Evolutionary conservation across 2,329 filamentous ascomycete species (phyloP).

Genomic region (Diaporthe sp.): DNA sequence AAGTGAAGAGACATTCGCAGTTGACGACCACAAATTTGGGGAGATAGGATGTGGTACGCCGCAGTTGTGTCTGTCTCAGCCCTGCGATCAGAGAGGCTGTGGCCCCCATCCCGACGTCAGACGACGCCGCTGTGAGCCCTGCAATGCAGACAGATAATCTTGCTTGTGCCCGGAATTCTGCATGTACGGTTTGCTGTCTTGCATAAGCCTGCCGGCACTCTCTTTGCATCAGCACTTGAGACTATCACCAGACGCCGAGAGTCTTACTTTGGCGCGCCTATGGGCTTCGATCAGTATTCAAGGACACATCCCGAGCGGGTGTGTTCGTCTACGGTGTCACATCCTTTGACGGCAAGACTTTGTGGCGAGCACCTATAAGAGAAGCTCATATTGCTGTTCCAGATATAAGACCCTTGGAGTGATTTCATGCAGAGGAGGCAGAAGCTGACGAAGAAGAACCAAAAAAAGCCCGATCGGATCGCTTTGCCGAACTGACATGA

Average conservation of each 20-base stretch:
- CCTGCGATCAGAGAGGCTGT: not conserved
- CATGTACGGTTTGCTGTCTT: slow-evolving; percentile 4
- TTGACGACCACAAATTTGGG: not conserved
- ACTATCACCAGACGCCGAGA: not conserved
- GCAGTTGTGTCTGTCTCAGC: slow-evolving; percentile 8
- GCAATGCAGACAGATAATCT: slow-evolving; percentile 14
- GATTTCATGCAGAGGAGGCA: not conserved
- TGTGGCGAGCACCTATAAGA: not conserved
- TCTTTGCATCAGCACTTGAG: not conserved
- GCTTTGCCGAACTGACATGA: not conserved
- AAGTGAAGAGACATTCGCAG: not conserved
- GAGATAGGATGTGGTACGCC: not conserved
- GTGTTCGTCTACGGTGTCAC: not conserved
- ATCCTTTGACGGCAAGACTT: not conserved
- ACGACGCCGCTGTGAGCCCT: not conserved
- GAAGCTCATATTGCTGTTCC: not conserved
- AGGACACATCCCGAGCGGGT: not conserved
- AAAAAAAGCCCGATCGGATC: not conserved
- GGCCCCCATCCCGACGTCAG: not conserved
- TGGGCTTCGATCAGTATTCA: not conserved
- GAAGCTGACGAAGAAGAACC: not conserved
- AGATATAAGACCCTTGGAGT: not conserved
- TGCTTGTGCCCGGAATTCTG: slow-evolving; percentile 17
- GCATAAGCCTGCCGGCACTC: slow-evolving; percentile 3
- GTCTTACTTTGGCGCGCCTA: not conserved